Evolutionary conservation across 257 asterid genomes (phyloP), one percentile per base, ranked within the genome.

Genomic region (Penstemon barbatus): DNA sequence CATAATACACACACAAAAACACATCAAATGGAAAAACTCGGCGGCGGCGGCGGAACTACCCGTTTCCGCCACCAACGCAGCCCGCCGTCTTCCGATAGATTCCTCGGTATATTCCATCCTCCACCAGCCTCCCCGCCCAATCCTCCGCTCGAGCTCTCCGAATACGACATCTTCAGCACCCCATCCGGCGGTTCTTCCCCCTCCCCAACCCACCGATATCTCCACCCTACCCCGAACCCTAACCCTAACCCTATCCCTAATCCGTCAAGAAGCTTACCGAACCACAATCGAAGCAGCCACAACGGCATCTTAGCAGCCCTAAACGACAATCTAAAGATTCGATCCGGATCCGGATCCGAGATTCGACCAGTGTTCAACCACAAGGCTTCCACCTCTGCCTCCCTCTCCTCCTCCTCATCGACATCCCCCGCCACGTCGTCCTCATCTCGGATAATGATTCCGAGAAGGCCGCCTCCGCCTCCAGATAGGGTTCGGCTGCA

Each of bases 231-330:
- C 45, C 63, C 67, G 9, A 62, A 44, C 15, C 62, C 61, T 13
- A 62, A 72, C 63, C 51, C 75, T 0, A 33, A 52, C 65, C 74
- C 78, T 4, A 57, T 39, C 44, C 63, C 67, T 11, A 62, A 44
- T 8, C 68, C 68, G 36, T n/a, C 52, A 25, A 25, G 33, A 25
- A 25, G 33, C 33, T 25, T 25, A 25, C 33, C 33, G 3, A 0
- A 51, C 42, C 11, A 68, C 13, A 12, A 56, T 50, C 65, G 37
- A 8, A 66, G 11, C 64, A 8, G 12, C 54, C 75, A 64, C 18
- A 57, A 69, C 72, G 95, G 95, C 38, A 82, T 88, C 68, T 72
- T 86, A 61, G 92, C 87, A 10, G 95, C 90, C 9, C 63, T 88
- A 3, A 77, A 58, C 63, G 71, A 64, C 11, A 45, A 57, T 36